Evolutionary conservation across 257 asterid species (phyloP).

Genomic region (Cordia subcordata): DNA sequence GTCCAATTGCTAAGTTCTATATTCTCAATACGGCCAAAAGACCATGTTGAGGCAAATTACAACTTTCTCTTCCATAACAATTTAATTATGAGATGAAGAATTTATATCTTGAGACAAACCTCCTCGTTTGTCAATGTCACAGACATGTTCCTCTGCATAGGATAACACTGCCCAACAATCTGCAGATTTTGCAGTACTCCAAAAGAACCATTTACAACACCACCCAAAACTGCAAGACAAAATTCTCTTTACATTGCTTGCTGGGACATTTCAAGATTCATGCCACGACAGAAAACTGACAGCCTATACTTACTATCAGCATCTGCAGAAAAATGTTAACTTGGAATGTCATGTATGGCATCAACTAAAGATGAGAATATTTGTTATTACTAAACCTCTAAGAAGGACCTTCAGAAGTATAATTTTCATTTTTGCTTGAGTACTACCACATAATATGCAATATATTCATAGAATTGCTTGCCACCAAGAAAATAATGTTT

Average conservation of each 20-base stretch:
- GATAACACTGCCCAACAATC: slow-evolving; percentile 74
- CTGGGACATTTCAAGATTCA: background rate
- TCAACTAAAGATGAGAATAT: background rate
- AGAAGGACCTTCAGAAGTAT: background rate
- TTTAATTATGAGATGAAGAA: no score
- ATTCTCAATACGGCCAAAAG: background rate
- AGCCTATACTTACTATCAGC: no score
- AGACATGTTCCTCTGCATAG: slow-evolving; percentile 69
- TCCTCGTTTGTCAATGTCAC: slow-evolving; percentile 72
- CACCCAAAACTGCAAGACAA: slow-evolving; percentile 44
- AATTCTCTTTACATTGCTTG: slow-evolving; percentile 9
- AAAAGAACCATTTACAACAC: slow-evolving; percentile 60
- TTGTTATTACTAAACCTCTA: background rate
- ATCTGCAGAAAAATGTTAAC: background rate
- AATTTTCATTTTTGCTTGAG: background rate
- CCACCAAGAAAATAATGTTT: background rate
- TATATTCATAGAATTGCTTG: background rate
- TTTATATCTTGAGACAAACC: slow-evolving; percentile 36
- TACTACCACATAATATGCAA: background rate
- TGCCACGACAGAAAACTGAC: background rate
- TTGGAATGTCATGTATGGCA: background rate
- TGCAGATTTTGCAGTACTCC: slow-evolving; percentile 53
- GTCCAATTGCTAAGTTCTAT: background rate
- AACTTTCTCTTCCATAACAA: no score
- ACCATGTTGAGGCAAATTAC: slow-evolving; percentile 21